Evolutionary conservation across 768 basidiomycete species (phyloP).

Genomic region (Lentinula raphanica): DNA sequence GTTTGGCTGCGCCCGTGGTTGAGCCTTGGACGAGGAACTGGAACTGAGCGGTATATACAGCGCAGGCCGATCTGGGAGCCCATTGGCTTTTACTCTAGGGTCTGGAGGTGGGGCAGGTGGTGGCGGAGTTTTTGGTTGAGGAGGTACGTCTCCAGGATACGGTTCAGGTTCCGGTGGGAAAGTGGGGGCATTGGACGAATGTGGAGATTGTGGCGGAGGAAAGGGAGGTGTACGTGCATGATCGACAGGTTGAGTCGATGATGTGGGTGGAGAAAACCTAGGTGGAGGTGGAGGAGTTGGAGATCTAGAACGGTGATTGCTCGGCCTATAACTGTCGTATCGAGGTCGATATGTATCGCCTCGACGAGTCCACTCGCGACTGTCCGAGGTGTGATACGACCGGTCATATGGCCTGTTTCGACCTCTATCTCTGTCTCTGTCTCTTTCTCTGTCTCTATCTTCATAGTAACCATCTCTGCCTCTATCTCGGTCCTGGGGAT

Average conservation of each 20-base stretch:
- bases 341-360: conserved; percentile 22
- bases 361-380: conserved; percentile 31
- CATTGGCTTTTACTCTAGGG: conserved; percentile 16
- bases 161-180: conserved; percentile 8
- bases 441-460: no score
- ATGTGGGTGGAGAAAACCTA: neutral
- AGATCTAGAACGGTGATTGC: neutral
- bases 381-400: conserved; percentile 22
- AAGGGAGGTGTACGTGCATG: conserved; percentile 10
- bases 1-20: conserved; percentile 6
- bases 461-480: neutral
- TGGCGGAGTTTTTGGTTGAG: conserved; percentile 21
- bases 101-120: conserved; percentile 35
- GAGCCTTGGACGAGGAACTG: conserved; percentile 11
- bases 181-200: conserved; percentile 18
- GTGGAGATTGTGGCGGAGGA: conserved; percentile 14
- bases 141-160: conserved; percentile 9
- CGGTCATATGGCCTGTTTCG: conserved; percentile 19
- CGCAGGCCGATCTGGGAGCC: conserved; percentile 14
- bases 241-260: conserved; percentile 9
- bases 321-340: conserved; percentile 9
- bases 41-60: conserved; percentile 15
- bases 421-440: conserved; percentile 24
- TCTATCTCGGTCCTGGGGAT: conserved; percentile 4
- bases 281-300: neutral